These are phyloP conservation scores for Podila minutissima DNA, from an alignment of 192 early-diverging fungal species.

Conservation along the genomic window DNA sequence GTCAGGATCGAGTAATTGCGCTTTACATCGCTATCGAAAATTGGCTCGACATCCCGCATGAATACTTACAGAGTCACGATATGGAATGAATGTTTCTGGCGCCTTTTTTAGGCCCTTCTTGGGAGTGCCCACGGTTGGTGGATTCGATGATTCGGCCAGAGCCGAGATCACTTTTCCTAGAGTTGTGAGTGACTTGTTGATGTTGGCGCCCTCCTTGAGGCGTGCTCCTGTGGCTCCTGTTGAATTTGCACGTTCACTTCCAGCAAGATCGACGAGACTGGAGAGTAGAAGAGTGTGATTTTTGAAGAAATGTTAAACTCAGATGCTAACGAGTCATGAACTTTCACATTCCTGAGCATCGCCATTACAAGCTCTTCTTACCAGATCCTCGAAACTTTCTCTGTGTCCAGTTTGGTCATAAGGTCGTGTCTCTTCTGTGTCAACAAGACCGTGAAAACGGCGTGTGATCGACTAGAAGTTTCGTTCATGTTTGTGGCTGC, in stretches of 20 bases:
- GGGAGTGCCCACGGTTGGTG: constrained; percentile 16
- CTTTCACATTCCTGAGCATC: not conserved
- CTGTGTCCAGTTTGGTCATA: constrained; percentile 65
- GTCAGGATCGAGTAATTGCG: not conserved
- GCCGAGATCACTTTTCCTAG: constrained; percentile 95
- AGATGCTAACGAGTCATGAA: not conserved
- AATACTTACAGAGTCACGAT: constrained; percentile 86
- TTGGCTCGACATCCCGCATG: not conserved
- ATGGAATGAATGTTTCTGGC: constrained; percentile 79
- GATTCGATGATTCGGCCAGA: constrained; percentile 75
- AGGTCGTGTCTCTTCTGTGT: constrained; percentile 69
- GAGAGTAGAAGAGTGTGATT: constrained; percentile 7
- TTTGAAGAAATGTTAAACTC: not conserved
- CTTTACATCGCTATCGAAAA: not conserved
- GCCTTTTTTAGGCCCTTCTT: constrained; percentile 51
- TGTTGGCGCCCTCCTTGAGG: constrained; percentile 92
- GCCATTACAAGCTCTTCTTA: constrained; percentile 19
- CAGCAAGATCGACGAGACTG: constrained; percentile 93
- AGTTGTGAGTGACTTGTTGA: constrained; percentile 92
- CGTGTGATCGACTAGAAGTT: constrained; percentile 88
- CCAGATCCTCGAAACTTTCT: constrained; percentile 82
- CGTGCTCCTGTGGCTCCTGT: constrained; percentile 87
- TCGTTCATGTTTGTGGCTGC: constrained; percentile 97
- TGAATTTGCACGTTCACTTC: constrained; percentile 89
- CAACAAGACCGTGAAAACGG: constrained; percentile 81